phyloP scores from a whole-genome alignment of 495 filamentous ascomycete genomes.

The Achaetomiella virescens region DNA sequence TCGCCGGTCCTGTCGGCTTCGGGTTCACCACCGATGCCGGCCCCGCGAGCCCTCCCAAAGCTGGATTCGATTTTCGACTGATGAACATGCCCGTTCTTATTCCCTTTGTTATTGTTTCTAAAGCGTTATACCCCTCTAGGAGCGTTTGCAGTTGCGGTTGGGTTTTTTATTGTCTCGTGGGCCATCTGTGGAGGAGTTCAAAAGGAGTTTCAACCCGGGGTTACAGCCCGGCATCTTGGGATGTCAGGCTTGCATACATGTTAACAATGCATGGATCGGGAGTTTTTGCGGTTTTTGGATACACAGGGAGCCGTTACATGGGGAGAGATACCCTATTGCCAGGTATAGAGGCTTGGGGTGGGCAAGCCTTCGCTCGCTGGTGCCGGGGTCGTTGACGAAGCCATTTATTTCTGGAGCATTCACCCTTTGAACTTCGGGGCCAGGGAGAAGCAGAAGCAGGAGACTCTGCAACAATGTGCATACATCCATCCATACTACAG shows the following conservation, averaged over 20 bases:
- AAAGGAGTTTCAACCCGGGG: not conserved
- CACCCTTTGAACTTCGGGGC: not conserved
- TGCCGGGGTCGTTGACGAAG: not conserved
- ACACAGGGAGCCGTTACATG: not conserved
- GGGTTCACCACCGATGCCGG: conserved; percentile 11
- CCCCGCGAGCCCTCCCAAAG: not conserved
- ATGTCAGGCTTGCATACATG: not conserved
- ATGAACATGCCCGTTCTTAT: not conserved
- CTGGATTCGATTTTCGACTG: not conserved
- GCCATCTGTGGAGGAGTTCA: conserved; percentile 3
- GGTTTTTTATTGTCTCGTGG: not conserved
- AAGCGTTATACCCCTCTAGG: not conserved
- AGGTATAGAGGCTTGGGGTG: not conserved
- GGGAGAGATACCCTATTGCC: too few relatives aligned
- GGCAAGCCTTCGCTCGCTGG: not conserved
- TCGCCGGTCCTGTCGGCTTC: conserved; percentile 17
- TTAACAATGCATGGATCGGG: not conserved
- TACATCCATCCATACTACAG: not conserved
- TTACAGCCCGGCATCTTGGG: not conserved
- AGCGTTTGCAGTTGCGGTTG: not conserved
- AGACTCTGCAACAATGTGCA: conserved; percentile 13
- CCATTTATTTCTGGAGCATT: not conserved
- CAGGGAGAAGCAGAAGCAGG: not conserved
- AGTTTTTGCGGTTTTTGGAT: conserved; percentile 1
- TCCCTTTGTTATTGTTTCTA: not conserved